phyloP scores from a whole-genome alignment of 441 rosid genomes.

The Brassica balearica region DNA sequence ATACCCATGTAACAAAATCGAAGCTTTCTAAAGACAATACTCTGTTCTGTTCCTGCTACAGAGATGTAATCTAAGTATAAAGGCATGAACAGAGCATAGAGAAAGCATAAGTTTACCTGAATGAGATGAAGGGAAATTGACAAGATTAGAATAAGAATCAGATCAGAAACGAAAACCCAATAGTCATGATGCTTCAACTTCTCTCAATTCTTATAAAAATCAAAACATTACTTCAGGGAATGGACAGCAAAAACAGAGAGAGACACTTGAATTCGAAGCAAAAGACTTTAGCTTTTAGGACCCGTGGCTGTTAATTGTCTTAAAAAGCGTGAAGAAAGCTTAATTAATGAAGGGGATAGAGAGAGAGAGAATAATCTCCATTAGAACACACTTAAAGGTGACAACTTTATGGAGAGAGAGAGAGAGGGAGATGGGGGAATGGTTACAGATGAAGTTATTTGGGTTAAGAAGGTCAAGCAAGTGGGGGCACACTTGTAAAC shows the following conservation, averaged over 20 bases:
- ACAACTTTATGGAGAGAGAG: constrained; percentile 11
- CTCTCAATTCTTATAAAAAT: constrained; percentile 40
- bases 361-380: constrained; percentile 41
- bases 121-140: constrained; percentile 44
- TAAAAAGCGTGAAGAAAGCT: constrained; percentile 44
- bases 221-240: constrained; percentile 5
- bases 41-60: no score
- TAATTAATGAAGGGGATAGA: constrained; percentile 27
- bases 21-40: background rate
- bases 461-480: constrained; percentile 37
- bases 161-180: constrained; percentile 48
- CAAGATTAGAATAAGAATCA: constrained; percentile 48
- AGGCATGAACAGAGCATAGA: constrained; percentile 16
- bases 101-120: constrained; percentile 45
- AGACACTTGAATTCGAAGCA: constrained; percentile 54
- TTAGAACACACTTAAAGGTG: constrained; percentile 42
- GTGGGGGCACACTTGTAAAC: constrained; percentile 31
- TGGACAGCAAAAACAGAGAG: constrained; percentile 17
- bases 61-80: background rate
- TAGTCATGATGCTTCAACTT: constrained; percentile 43
- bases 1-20: constrained; percentile 3
- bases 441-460: constrained; percentile 19
- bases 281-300: constrained; percentile 35
- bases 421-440: constrained; percentile 37
- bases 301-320: constrained; percentile 47